Conservation (phyloP, 768 basidiomycete species). For the Auricularia sp. region DNA sequence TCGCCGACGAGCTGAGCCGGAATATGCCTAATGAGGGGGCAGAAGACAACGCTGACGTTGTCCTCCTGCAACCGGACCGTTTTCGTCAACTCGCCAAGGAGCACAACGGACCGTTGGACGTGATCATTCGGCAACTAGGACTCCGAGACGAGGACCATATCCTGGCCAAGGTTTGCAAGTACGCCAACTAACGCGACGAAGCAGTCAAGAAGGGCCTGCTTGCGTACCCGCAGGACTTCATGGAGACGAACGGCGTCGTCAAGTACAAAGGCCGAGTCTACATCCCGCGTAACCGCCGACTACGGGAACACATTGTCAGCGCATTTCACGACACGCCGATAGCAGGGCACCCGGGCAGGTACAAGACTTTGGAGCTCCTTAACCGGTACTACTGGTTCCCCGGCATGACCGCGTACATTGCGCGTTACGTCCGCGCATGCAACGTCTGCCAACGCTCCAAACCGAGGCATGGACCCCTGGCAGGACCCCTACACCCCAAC, state of each 20-base stretch:
- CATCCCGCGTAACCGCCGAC: conserved; percentile 12
- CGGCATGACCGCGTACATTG: conserved; percentile 12
- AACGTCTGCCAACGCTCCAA: too few species aligned
- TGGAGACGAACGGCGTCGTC: neutral
- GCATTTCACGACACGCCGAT: conserved; percentile 18
- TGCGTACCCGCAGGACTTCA: neutral
- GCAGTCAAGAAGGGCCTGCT: neutral
- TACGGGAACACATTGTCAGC: conserved; percentile 10
- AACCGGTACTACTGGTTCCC: conserved; percentile 22
- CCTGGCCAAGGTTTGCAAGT: neutral
- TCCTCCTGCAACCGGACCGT: neutral
- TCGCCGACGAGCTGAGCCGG: neutral
- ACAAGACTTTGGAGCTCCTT: conserved; percentile 17
- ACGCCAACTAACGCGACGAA: neutral
- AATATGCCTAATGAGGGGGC: neutral
- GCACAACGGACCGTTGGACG: neutral
- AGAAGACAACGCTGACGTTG: neutral
- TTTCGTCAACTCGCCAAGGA: neutral
- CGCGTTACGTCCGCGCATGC: too few species aligned
- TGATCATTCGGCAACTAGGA: neutral
- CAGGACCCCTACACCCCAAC: too few species aligned
- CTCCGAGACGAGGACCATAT: neutral
- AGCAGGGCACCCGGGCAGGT: conserved; percentile 21
- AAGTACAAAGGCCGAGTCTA: conserved; percentile 11
- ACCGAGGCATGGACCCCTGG: too few species aligned